Evolutionary conservation across 768 basidiomycete genomes (phyloP).

Genomic region (Peribolospora baueri): DNA sequence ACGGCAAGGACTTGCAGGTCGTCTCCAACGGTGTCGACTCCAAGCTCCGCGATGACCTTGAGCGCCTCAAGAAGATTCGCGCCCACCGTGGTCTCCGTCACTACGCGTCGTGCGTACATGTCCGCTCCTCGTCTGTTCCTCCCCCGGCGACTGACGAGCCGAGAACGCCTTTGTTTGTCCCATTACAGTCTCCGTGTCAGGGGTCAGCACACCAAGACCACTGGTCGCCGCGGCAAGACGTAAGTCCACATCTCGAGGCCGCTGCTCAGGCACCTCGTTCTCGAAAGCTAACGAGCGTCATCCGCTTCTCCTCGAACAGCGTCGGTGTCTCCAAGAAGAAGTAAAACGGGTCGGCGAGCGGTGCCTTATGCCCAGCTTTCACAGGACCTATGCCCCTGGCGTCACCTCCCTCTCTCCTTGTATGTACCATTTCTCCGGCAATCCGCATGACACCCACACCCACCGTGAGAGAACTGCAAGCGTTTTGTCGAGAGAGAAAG

Average conservation of each 20-base stretch:
- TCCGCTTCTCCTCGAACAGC: slow-evolving; percentile 43
- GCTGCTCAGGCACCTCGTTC: neutral
- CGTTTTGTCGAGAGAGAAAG: no score
- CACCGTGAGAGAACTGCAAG: no score
- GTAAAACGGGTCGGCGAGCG: neutral
- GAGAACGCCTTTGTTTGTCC: neutral
- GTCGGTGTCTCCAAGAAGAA: slow-evolving; percentile 86
- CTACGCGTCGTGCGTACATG: slow-evolving; percentile 18
- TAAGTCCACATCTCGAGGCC: neutral
- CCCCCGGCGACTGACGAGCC: neutral
- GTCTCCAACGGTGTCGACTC: slow-evolving; percentile 92
- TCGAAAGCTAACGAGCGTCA: slow-evolving; percentile 3
- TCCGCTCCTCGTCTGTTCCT: neutral
- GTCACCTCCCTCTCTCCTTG: no score
- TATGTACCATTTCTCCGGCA: no score
- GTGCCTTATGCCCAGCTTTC: no score
- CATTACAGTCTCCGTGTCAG: slow-evolving; percentile 78
- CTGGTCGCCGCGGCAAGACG: slow-evolving; percentile 32
- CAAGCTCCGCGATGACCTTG: slow-evolving; percentile 91
- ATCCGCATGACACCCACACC: no score
- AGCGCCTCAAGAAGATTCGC: slow-evolving; percentile 96
- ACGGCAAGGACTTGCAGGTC: slow-evolving; percentile 89
- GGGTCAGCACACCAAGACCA: slow-evolving; percentile 99
- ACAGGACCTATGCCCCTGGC: no score
- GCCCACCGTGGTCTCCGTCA: slow-evolving; percentile 83